phyloP scores from a whole-genome alignment of 192 early-diverging fungal genomes.

The Mortierella alpina region DNA sequence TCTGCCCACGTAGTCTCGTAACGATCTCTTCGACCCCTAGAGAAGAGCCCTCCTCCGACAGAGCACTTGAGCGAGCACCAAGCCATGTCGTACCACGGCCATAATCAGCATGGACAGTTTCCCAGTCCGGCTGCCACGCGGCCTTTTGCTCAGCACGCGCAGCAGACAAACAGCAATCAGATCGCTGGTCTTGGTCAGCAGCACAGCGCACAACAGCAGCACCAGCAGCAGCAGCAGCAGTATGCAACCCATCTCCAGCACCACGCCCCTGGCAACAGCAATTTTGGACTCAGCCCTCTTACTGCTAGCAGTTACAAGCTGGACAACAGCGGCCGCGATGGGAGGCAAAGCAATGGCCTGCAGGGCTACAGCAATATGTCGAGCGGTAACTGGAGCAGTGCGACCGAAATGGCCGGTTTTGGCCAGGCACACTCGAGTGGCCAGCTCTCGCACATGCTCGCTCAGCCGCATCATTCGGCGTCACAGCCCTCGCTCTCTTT shows the following conservation, averaged over 20 bases:
- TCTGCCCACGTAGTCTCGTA: too few relatives aligned
- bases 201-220: constrained; percentile 11
- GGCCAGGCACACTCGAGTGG: constrained; percentile 34
- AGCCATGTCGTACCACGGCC: constrained; percentile 41
- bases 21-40: too few relatives aligned
- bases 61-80: too few relatives aligned
- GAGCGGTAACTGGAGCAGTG: constrained; percentile 28
- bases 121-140: constrained; percentile 28
- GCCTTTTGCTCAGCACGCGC: constrained; percentile 33
- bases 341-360: constrained; percentile 24
- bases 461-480: constrained; percentile 27
- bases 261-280: constrained; percentile 24
- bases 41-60: too few relatives aligned
- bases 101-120: constrained; percentile 50
- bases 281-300: constrained; percentile 20
- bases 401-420: constrained; percentile 32
- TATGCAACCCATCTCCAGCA: constrained; percentile 37
- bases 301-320: constrained; percentile 38
- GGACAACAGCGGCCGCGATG: constrained; percentile 26
- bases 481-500: constrained; percentile 36
- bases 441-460: constrained; percentile 42
- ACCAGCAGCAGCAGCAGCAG: constrained; percentile 33
- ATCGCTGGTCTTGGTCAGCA: constrained; percentile 34
- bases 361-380: constrained; percentile 40
- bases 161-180: constrained; percentile 32